Evolutionary conservation across 331 rosid genomes (phyloP), one percentile per base, ranked within the genome.

Genomic region (Rosa hybrid): DNA sequence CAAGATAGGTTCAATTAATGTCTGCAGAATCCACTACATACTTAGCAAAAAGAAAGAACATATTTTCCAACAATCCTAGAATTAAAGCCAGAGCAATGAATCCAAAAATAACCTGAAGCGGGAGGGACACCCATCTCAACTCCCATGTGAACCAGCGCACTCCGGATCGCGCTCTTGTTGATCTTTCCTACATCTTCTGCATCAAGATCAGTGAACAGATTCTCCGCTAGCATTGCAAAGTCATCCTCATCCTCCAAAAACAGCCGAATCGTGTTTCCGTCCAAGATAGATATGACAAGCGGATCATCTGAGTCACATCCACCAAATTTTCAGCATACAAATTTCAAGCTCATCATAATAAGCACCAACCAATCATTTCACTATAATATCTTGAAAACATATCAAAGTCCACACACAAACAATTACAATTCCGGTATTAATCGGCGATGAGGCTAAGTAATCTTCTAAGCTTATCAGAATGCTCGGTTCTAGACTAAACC

Each of bases 91-190:
- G 7, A 64, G 18, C 21, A 56, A 67, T 14, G 77, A 72, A 49
- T 39, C 51, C 2, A 4, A 69, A 51, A n/a, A 38, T 46, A 85
- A 95, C 97, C 99, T 93, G 97, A 89, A 86, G 88, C 72, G 12
- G 99, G 88, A 80, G 99, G 99, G 87, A 96, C 94, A 12, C 99
- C 99, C 99, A 90, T 93, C 76, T 96, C 98, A 59, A 80, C 90
- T 76, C 96, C 99, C 99, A 96, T 93, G 46, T 85, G 89, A 74
- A 77, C 85, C 62, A 96, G 93, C 71, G 98, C 98, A 83, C 88
- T 91, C 74, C 49, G 81, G 81, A 93, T 88, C 85, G 89, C 90
- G 50, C 85, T 86, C 93, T 88, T 93, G 72, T 80, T 76, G 84
- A 96, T 89, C 88, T 96, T 96, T 83, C 98, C 99, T 85, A 85